Evolutionary conservation across 2,329 filamentous ascomycete genomes (phyloP), one percentile per base, ranked within the genome.

Genomic region (Aspergillus sp.): DNA sequence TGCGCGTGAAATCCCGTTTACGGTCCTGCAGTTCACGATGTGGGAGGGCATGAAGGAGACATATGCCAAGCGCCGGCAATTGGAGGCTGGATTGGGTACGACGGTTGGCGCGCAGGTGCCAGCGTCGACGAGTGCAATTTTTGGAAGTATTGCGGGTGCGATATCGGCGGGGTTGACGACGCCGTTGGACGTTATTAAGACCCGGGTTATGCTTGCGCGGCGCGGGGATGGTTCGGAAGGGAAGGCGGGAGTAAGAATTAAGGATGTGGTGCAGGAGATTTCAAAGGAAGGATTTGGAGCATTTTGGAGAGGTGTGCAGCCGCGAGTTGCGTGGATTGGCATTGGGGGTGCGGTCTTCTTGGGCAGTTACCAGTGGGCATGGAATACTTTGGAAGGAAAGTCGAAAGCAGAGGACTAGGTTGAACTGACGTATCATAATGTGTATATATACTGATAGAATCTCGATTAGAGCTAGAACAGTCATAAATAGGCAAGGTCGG

Each of bases 1-100:
- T 52, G 89, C 97, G 78, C 86, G 95, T 58, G 95, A 99, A 80
- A 93, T 99, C 60, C 95, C 95, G 4, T 99, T 99, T 70, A 98
- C 96, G 3, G 88, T 97, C 9, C 89, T 99, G 62, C 95, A 99
- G 76, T 99, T 99, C 73, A 95, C 95, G 45, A 83, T 99, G 62
- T 99, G 95, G 95, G 95, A 99, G 77, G 86, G 83, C 4, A 84
- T 98, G 82, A 98, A 97, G 82, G 80, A 72, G 38, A 63, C 68
- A 1, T 80, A 79, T 64, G 70, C 70, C 4, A 67, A 68, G 38
- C 72, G 72, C 53, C 50, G 13, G 13, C 51, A 42, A 6, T 22
- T 4, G 9, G 36, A 49, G 15, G 36, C 48, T 22, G 49, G 44
- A 9, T 11, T 24, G 3, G 64, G 62, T 15, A 13, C 41, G 4